Evolutionary conservation across 78 protist genomes (phyloP).

Genomic region (Anaeramoeba flamelloides): DNA sequence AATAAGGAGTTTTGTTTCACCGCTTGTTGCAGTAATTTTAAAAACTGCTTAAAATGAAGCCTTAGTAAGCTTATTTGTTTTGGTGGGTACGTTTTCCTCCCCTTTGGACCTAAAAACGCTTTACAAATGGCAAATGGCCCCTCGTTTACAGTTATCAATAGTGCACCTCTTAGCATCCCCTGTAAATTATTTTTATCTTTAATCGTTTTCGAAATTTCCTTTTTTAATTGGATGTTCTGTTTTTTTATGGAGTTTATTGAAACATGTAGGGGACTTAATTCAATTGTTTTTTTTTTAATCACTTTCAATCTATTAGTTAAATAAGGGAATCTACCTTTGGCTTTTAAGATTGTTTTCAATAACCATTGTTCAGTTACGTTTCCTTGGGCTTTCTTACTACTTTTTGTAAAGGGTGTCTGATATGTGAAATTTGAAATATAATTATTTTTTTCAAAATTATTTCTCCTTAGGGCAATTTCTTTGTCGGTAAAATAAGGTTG

Average conservation of each 20-base stretch:
- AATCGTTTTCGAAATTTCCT: neutral
- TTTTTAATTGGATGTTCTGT: neutral
- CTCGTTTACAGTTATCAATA: neutral
- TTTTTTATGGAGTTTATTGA: neutral
- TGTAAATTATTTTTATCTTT: neutral
- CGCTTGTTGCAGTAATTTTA: too few species aligned
- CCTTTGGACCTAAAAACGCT: too few species aligned
- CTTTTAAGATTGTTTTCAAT: neutral
- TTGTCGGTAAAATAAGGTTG: neutral
- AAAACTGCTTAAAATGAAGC: too few species aligned
- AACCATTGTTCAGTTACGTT: neutral
- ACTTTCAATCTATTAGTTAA: neutral
- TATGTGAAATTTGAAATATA: neutral
- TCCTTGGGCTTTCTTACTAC: neutral
- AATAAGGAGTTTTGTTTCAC: too few species aligned
- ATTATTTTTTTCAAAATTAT: neutral
- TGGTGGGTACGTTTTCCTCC: too few species aligned
- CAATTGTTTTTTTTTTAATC: neutral
- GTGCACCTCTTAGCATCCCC: neutral
- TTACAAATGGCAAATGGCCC: neutral
- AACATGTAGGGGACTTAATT: neutral
- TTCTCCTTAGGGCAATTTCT: neutral
- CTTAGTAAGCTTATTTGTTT: too few species aligned
- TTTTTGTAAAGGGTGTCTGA: neutral
- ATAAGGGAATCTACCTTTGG: neutral